Evolutionary conservation across 2,329 filamentous ascomycete species (phyloP).

Genomic region (Fusarium nurragi): DNA sequence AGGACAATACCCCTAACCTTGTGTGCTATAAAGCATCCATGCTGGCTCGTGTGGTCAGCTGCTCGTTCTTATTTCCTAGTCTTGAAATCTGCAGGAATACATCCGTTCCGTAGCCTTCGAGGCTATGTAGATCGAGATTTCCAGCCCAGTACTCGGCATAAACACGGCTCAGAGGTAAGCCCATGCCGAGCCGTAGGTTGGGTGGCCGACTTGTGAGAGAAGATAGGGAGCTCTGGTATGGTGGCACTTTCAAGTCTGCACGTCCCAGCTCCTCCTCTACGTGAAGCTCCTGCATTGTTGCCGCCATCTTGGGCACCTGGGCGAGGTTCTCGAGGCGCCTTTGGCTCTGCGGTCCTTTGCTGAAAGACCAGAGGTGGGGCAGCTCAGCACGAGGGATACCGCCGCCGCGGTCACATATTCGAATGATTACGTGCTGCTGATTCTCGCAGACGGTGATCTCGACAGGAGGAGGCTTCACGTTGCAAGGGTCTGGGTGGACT

Average conservation of each 20-base stretch:
- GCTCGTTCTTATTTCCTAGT: constrained; percentile 97
- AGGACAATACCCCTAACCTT: constrained; percentile 9
- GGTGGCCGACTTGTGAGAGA: constrained; percentile 85
- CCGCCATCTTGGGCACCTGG: constrained; percentile 89
- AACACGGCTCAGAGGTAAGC: constrained; percentile 89
- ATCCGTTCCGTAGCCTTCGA: constrained; percentile 96
- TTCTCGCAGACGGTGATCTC: constrained; percentile 96
- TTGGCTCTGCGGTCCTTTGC: constrained; percentile 84
- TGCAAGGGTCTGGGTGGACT: constrained; percentile 37
- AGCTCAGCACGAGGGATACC: constrained; percentile 87
- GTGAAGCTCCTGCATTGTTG: constrained; percentile 88
- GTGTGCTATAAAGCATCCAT: constrained; percentile 75
- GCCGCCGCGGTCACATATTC: constrained; percentile 94
- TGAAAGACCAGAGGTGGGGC: constrained; percentile 95
- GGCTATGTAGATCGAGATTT: constrained; percentile 85
- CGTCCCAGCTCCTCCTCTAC: constrained; percentile 55
- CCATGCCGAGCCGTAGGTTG: constrained; percentile 89
- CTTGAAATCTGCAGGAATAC: constrained; percentile 96
- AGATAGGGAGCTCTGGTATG: constrained; percentile 72
- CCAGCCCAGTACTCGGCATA: constrained; percentile 99
- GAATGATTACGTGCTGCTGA: constrained; percentile 92
- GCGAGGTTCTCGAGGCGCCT: constrained; percentile 84
- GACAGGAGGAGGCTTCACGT: constrained; percentile 75
- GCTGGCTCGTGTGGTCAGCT: constrained; percentile 79
- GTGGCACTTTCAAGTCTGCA: constrained; percentile 55